phyloP scores from a whole-genome alignment of 2,329 filamentous ascomycete genomes.

The Colletotrichum godetiae region DNA sequence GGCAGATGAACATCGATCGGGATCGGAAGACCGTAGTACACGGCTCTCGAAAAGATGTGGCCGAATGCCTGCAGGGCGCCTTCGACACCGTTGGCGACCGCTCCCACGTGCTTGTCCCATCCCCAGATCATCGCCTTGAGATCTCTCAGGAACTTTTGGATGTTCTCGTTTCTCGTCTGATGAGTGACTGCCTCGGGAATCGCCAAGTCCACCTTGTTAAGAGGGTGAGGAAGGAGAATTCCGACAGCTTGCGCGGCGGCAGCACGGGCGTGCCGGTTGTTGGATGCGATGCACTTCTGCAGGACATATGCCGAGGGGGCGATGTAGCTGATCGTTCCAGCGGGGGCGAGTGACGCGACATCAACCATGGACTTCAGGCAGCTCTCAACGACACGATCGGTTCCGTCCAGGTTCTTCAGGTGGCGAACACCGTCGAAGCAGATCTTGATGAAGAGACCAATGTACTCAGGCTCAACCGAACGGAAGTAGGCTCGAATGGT shows the following conservation, averaged over 20 bases:
- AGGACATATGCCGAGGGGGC: constrained; percentile 63
- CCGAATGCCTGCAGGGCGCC: constrained; percentile 59
- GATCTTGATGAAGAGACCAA: constrained; percentile 61
- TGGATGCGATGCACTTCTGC: constrained; percentile 71
- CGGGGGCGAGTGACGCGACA: constrained; percentile 62
- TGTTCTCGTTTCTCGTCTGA: constrained; percentile 25
- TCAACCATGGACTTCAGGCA: constrained; percentile 66
- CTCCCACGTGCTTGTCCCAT: constrained; percentile 54
- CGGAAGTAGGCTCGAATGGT: constrained; percentile 67
- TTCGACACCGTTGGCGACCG: constrained; percentile 58
- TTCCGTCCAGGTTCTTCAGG: constrained; percentile 46
- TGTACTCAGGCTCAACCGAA: constrained; percentile 48
- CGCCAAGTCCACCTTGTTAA: constrained; percentile 44
- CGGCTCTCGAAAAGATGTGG: constrained; percentile 55
- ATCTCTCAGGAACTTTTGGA: constrained; percentile 24
- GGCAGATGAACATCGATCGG: constrained; percentile 43
- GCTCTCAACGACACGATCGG: constrained; percentile 53
- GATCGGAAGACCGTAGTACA: constrained; percentile 54
- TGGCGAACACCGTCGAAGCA: constrained; percentile 67
- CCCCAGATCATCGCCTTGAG: constrained; percentile 58
- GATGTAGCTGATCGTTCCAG: constrained; percentile 62
- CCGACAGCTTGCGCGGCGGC: constrained; percentile 79
- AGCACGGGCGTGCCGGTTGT: constrained; percentile 74
- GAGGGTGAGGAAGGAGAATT: constrained; percentile 77
- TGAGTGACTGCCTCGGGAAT: constrained; percentile 50